Evolutionary conservation across 73 alveolate genomes (phyloP).

Genomic region (Paramecium sexaurelia): DNA sequence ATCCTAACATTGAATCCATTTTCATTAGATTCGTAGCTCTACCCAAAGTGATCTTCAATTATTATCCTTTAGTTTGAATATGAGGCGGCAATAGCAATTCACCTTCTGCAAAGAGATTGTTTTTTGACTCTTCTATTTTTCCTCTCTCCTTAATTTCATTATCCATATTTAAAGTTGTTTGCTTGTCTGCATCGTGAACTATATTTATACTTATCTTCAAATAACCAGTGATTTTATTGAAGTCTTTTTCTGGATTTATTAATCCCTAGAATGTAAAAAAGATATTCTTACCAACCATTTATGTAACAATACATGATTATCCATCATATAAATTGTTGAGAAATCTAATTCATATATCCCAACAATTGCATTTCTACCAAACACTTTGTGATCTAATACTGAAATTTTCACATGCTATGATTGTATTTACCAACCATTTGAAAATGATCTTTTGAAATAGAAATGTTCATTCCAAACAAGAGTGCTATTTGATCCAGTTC

Average conservation of each 20-base stretch:
- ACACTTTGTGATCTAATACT: conserved; percentile 78
- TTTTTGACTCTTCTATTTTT: neutral
- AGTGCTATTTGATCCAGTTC: conserved; percentile 74
- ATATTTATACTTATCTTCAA: conserved; percentile 86
- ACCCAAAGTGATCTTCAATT: conserved; percentile 1
- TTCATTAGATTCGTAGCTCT: conserved; percentile 14
- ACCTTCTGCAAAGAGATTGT: conserved; percentile 29
- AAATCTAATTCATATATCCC: conserved; percentile 93
- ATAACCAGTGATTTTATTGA: conserved; percentile 89
- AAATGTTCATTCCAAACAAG: conserved; percentile 84
- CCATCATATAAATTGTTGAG: conserved; percentile 84
- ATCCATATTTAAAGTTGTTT: conserved; percentile 59
- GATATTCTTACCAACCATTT: conserved; percentile 76
- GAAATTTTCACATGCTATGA: conserved; percentile 70
- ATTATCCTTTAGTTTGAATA: conserved; percentile 10
- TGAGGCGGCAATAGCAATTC: conserved; percentile 38
- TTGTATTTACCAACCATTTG: conserved; percentile 63
- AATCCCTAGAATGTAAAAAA: conserved; percentile 68
- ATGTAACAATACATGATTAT: conserved; percentile 88
- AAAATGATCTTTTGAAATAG: conserved; percentile 72
- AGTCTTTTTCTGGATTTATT: conserved; percentile 88
- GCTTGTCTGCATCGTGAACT: conserved; percentile 82
- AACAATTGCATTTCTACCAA: conserved; percentile 77
- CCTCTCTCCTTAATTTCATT: conserved; percentile 27
- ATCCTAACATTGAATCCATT: conserved; percentile 45